A percentile compares a stretch with the other conserved stretches of the same genome.
These are phyloP conservation scores for Hemileccinum impolitum DNA, from an alignment of 768 basidiomycete species.

Conservation along the genomic window DNA sequence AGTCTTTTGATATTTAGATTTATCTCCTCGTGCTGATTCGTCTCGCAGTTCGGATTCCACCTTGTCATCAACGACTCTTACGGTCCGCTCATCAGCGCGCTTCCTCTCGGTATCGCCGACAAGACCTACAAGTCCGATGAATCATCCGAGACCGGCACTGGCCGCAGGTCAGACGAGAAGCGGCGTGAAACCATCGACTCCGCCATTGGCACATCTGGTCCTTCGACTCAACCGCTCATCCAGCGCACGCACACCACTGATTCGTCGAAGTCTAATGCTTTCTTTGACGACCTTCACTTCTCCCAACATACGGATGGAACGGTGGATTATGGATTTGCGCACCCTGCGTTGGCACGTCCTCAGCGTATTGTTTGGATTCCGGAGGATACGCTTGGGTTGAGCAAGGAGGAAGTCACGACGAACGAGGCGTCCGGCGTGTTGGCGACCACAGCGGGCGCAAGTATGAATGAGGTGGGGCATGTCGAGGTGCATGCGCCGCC, in stretches of 20 bases:
- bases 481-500: conserved; percentile 33
- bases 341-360: conserved; percentile 73
- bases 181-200: conserved; percentile 13
- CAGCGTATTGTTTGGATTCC: conserved; percentile 88
- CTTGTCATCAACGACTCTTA: conserved; percentile 75
- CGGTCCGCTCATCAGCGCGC: conserved; percentile 65
- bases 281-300: conserved; percentile 20
- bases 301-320: conserved; percentile 24
- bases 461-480: conserved; percentile 60
- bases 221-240: conserved; percentile 2
- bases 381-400: conserved; percentile 53
- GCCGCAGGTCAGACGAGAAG: conserved; percentile 14
- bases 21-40: background rate
- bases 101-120: conserved; percentile 79
- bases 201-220: conserved; percentile 3
- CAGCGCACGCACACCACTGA: conserved; percentile 1
- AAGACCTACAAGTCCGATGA: conserved; percentile 44
- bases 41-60: conserved; percentile 58
- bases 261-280: conserved; percentile 2
- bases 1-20: background rate
- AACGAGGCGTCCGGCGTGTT: conserved; percentile 52
- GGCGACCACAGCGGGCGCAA: conserved; percentile 47
- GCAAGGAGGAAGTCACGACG: conserved; percentile 55
- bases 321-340: conserved; percentile 71
- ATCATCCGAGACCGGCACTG: background rate